These are phyloP conservation scores for Carex pumila DNA, from an alignment of 176 grass and related monocot genomes.

Conservation along the genomic window DNA sequence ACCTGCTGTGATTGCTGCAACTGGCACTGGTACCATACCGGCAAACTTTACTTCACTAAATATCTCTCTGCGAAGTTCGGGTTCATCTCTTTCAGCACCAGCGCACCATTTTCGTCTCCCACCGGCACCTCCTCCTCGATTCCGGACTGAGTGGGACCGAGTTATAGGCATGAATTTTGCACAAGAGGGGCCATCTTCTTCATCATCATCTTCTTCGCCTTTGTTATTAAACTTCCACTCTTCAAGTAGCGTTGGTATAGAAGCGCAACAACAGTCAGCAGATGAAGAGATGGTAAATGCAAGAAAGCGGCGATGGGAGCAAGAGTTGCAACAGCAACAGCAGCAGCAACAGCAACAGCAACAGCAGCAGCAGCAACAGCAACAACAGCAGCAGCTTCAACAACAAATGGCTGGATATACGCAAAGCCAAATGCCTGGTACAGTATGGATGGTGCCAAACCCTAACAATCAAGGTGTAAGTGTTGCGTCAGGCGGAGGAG, in stretches of 20 bases:
- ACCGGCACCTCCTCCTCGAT: slow-evolving; percentile 23
- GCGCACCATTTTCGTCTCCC: slow-evolving; percentile 48
- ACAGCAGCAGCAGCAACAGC: slow-evolving; percentile 39
- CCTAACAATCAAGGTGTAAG: slow-evolving; percentile 46
- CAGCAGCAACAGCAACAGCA: slow-evolving; percentile 18
- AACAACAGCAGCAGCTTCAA: slow-evolving; percentile 47
- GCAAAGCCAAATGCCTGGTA: slow-evolving; percentile 69
- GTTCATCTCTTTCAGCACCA: slow-evolving; percentile 63
- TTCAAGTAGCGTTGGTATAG: slow-evolving; percentile 48
- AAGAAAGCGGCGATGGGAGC: slow-evolving; percentile 73
- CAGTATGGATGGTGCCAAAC: slow-evolving; percentile 91
- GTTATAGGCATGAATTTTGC: slow-evolving; percentile 48
- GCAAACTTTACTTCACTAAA: slow-evolving; percentile 97
- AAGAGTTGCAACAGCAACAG: slow-evolving; percentile 55
- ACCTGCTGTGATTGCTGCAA: slow-evolving; percentile 90
- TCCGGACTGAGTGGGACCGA: slow-evolving; percentile 54
- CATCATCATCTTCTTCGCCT: slow-evolving; percentile 51
- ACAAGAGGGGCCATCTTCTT: slow-evolving; percentile 55
- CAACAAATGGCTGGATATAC: slow-evolving; percentile 85
- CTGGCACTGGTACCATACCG: slow-evolving; percentile 89
- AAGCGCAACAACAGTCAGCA: slow-evolving; percentile 55
- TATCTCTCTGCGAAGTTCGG: slow-evolving; percentile 92
- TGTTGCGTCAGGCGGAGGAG: slow-evolving; percentile 33
- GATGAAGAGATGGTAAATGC: slow-evolving; percentile 40
- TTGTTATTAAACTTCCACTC: slow-evolving; percentile 84